Evolutionary conservation across 2,329 filamentous ascomycete genomes (phyloP).

Genomic region (Balansia obtecta): DNA sequence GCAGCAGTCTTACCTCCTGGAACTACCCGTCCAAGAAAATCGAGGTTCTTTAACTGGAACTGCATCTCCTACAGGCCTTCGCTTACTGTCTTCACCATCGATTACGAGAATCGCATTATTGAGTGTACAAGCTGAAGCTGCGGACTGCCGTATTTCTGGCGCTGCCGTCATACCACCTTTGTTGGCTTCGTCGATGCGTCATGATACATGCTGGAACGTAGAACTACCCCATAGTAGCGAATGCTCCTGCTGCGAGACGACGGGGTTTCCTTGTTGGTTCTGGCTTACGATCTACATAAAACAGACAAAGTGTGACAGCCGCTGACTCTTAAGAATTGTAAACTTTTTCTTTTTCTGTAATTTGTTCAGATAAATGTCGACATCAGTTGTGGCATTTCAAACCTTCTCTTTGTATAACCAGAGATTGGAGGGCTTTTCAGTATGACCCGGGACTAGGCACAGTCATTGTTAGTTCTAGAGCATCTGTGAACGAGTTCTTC

Average conservation of each 20-base stretch:
- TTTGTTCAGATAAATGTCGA: neutral
- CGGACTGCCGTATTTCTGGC: neutral
- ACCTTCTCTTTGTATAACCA: neutral
- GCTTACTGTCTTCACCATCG: neutral
- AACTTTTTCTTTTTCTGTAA: neutral
- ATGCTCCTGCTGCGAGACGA: neutral
- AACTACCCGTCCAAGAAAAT: neutral
- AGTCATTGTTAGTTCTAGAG: neutral
- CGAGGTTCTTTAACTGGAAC: neutral
- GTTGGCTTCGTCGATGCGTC: neutral
- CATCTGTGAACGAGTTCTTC: neutral
- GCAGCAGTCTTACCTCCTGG: neutral
- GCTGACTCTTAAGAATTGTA: neutral
- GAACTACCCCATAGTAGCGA: neutral
- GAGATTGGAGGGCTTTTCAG: too few relatives aligned
- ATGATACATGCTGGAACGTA: constrained; percentile 3
- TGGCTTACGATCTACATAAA: neutral
- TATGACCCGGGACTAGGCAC: neutral
- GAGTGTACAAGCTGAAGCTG: neutral
- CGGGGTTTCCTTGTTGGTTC: neutral
- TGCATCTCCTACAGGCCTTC: neutral
- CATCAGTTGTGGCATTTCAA: neutral
- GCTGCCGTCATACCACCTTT: neutral
- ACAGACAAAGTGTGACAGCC: neutral
- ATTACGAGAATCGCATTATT: neutral